These are phyloP conservation scores for Thinopyrum elongatum DNA, from an alignment of 176 grass and related monocot genomes.

Conservation along the genomic window DNA sequence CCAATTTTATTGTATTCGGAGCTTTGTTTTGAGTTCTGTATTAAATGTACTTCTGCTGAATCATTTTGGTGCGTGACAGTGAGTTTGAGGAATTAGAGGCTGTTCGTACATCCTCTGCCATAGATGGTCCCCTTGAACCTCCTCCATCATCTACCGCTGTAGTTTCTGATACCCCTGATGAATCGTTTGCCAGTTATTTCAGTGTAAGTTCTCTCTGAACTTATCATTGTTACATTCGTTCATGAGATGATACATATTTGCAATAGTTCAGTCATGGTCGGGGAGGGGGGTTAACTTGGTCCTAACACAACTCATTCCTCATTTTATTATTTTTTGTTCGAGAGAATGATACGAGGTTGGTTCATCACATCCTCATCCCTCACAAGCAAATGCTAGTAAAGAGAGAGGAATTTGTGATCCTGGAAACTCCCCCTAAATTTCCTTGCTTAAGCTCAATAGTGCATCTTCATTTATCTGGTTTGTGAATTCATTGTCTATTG, in stretches of 20 bases:
- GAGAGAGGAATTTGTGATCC: not conserved
- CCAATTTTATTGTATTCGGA: not conserved
- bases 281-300: not conserved
- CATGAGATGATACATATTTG: not conserved
- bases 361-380: not conserved
- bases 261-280: not conserved
- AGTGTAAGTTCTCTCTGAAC: slow-evolving; percentile 38
- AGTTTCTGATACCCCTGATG: slow-evolving; percentile 51
- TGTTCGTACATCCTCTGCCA: slow-evolving; percentile 64
- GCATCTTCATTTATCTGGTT: slow-evolving; percentile 18
- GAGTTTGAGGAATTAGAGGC: slow-evolving; percentile 86
- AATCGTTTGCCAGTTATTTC: slow-evolving; percentile 55
- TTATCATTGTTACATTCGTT: not conserved
- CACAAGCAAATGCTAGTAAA: not conserved
- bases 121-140: slow-evolving; percentile 76
- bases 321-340: slow-evolving; percentile 5
- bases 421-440: not conserved
- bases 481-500: not conserved
- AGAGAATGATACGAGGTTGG: not conserved
- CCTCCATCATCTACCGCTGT: slow-evolving; percentile 21
- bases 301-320: not conserved
- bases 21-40: not conserved
- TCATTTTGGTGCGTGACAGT: slow-evolving; percentile 33
- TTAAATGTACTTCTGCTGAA: not conserved
- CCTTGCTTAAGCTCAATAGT: not conserved